Base-by-base conservation (phyloP, 2,329 filamentous ascomycete genomes). In the Ceratocystis eucalypticola region DNA sequence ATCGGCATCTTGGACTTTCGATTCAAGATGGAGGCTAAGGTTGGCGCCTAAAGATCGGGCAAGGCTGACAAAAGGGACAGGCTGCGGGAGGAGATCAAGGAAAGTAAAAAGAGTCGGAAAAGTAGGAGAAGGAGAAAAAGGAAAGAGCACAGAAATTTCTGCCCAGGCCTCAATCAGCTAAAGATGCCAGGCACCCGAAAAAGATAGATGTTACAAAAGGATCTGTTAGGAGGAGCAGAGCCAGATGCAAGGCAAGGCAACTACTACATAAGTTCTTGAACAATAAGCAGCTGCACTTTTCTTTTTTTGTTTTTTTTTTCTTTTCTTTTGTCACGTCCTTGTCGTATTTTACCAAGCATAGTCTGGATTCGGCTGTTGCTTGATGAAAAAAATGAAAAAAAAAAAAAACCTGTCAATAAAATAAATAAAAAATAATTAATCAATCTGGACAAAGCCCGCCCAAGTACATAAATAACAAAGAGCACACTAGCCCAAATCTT, bases 1-100 rank as follows among this genome's bases (percentile, higher is more conserved):
- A 67, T 64, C 53, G 61, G 65, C 66, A 67, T 67, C 62, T 65
- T 65, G 66, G 66, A 62, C 20, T 22, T 41, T 46, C 59, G 50
- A 65, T 57, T 37, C 63, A 65, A 65, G 63, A 65, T 20, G 63
- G 20, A 45, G 63, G 37, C 48, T 63, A 30, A 41, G 48, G 5
- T 41, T 17, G 63, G 25, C 20, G 46, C 25, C 55, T 33, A 10
- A 20, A 61, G 20, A 30, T 25, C 8, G 20, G 37, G 55, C 28
- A 33, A 37, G 55, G n/a, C 44, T 20, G 41, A 46, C 17, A 41
- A 41, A 41, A 41, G 37, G 12, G 30, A 41, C 37, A 41, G 37
- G 37, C 37, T 12, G 10, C 37, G 37, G 37, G 46, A 37, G 30
- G 28, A 61, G 37, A 44, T 41, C 8, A 28, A 59, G 20, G 53